Evolutionary conservation across 352 stramenopile species (phyloP).

Genomic region (Pythium angustatum): DNA sequence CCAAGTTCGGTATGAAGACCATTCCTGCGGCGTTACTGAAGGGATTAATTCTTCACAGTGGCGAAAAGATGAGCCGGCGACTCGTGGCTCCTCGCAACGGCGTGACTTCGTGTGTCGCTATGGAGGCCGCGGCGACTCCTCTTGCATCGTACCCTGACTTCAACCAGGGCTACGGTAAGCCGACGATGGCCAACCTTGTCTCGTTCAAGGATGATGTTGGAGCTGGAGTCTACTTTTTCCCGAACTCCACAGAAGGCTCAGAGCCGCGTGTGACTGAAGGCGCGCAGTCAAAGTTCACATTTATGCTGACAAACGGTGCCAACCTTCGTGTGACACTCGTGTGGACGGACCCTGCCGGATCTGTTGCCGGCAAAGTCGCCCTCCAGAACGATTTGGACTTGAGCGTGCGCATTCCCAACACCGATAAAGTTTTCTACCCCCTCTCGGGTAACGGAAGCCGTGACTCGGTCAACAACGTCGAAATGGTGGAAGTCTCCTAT

Average conservation of each 20-base stretch:
- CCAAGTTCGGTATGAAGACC: conserved; percentile 52
- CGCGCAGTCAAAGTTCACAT: conserved; percentile 49
- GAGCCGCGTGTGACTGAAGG: conserved; percentile 59
- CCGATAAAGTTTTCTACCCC: conserved; percentile 53
- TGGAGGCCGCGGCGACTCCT: conserved; percentile 36
- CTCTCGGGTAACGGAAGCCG: conserved; percentile 60
- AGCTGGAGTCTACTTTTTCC: conserved; percentile 32
- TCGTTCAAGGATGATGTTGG: conserved; percentile 39
- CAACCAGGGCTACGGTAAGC: conserved; percentile 79
- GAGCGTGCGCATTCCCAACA: conserved; percentile 54
- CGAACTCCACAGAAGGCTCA: conserved; percentile 40
- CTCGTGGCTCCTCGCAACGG: conserved; percentile 41
- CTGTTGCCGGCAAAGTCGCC: conserved; percentile 44
- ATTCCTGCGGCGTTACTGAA: conserved; percentile 80
- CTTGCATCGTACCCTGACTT: conserved; percentile 58
- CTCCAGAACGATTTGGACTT: conserved; percentile 79
- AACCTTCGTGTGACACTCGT: conserved; percentile 71
- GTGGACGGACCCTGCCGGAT: conserved; percentile 70
- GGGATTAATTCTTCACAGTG: conserved; percentile 81
- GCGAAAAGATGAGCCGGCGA: conserved; percentile 55
- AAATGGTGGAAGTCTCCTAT: conserved; percentile 76
- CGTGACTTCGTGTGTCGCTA: conserved; percentile 55
- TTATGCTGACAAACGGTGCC: conserved; percentile 50
- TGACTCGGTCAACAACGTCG: conserved; percentile 74
- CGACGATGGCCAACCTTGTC: conserved; percentile 60